Percentiles rank a stretch among this genome's conserved stretches.
Evolutionary conservation across 768 basidiomycete species (phyloP).

Genomic region (Calocybe gangraenosa): DNA sequence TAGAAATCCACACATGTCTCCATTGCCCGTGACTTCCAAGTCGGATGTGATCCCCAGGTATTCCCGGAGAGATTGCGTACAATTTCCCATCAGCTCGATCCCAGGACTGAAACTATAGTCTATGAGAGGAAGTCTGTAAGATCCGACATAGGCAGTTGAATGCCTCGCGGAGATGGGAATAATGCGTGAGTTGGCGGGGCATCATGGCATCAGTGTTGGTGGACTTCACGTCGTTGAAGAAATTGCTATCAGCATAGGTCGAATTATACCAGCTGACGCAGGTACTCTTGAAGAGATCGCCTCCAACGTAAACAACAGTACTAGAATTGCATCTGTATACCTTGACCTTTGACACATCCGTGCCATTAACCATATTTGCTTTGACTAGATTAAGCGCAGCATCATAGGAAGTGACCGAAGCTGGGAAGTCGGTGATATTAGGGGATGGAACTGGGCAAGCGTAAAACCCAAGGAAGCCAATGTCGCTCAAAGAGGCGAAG

Average conservation of each 20-base stretch:
- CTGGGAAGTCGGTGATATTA: constrained; percentile 14
- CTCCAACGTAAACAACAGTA: neutral
- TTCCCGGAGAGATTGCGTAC: constrained; percentile 4
- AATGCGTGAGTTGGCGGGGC: constrained; percentile 12
- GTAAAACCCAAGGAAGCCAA: constrained; percentile 17
- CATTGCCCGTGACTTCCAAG: neutral
- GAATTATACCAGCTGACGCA: constrained; percentile 21
- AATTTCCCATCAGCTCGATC: constrained; percentile 11
- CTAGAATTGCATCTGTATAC: constrained; percentile 12
- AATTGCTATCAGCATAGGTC: constrained; percentile 17
- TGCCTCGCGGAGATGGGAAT: neutral
- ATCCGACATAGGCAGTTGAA: constrained; percentile 10
- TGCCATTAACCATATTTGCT: constrained; percentile 12
- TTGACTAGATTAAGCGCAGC: constrained; percentile 10
- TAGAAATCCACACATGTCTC: constrained; percentile 14
- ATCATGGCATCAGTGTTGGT: constrained; percentile 22
- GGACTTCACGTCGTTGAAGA: constrained; percentile 16
- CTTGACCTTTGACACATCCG: constrained; percentile 6
- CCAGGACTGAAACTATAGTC: neutral
- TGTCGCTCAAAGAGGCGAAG: constrained; percentile 15
- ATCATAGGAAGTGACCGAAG: constrained; percentile 11
- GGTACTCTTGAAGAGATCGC: constrained; percentile 6
- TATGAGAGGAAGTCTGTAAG: neutral
- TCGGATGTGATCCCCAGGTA: constrained; percentile 2
- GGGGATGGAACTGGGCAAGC: constrained; percentile 13